Evolutionary conservation across 2,329 filamentous ascomycete species (phyloP), one percentile per base, ranked within the genome.

Genomic region (Rhynchosporium graminicola): DNA sequence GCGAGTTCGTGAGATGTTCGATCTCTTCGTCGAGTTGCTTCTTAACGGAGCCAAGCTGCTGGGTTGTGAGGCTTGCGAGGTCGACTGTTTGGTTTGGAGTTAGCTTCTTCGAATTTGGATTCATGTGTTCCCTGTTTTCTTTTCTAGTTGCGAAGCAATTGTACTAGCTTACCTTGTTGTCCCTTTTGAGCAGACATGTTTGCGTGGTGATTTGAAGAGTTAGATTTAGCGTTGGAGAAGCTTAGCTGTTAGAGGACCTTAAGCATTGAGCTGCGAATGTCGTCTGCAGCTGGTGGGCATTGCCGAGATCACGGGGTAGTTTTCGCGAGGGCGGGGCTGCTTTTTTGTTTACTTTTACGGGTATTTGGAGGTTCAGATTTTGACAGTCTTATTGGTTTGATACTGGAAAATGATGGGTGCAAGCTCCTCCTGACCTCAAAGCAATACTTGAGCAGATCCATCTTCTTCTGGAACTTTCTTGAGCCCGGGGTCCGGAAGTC

Each of bases 11-110:
- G 69, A 99, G 86, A 80, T 98, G 94, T 75, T 97, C 92, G 68
- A 99, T 88, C 78, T 99, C 95, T 73, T 95, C 89, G 76, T 97
- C 94, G 69, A 99, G 88, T 76, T 97, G 94, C 77, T 95, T 92
- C 82, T 99, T 97, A 70, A 99, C 88, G 71, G 92, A 87, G 69
- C 87, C 88, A 69, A 99, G 89, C 78, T 97, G 94, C 69, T 91
- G 90, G 31, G 88, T 82, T 71, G 89, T 90, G 72, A 99, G 88
- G 65, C 84, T 87, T 71, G 88, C 86, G 72, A 99, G 81, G 74
- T 90, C 87, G 69, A 91, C 82, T 81, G 70, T 57, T 7, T 15
- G 46, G n/a, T 29, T 51, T 56, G 8, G 58, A 45, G 59, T 52
- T 48, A 40, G 38, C 38, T 59, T 10, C 12, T 33, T n/a, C 38